These are phyloP conservation scores for Raphidocelis subcapitata DNA, from an alignment of 139 green algal genomes.

Conservation along the genomic window DNA sequence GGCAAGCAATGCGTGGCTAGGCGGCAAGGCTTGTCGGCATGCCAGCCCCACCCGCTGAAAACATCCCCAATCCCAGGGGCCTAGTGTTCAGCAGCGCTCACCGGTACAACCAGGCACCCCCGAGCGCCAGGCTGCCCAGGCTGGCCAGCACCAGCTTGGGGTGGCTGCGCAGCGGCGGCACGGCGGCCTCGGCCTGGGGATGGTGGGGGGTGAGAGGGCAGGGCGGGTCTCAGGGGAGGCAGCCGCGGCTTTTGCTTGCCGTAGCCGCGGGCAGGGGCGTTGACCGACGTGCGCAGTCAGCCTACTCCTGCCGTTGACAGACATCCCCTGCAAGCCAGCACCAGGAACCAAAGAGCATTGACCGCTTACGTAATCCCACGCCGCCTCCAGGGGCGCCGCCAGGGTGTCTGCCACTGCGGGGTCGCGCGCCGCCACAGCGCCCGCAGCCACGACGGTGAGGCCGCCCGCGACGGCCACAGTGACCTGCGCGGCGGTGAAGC, in stretches of 20 bases:
- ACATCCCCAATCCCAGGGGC: no score
- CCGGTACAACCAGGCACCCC: conserved; percentile 41
- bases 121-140: background rate
- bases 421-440: conserved; percentile 33
- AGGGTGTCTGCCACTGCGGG: conserved; percentile 38
- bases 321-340: no score
- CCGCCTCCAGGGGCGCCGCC: background rate
- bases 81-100: conserved; percentile 3
- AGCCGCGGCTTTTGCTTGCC: no score
- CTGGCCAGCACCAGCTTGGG: conserved; percentile 37
- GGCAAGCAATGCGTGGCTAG: no score
- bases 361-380: conserved; percentile 29
- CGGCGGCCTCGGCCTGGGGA: background rate
- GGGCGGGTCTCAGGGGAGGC: no score
- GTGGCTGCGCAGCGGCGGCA: conserved; percentile 39
- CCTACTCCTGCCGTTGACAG: no score
- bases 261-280: no score
- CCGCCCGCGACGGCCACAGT: conserved; percentile 28
- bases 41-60: background rate
- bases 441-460: conserved; percentile 22
- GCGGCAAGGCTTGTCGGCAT: no score
- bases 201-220: no score
- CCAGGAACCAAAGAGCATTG: no score
- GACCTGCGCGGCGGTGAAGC: conserved; percentile 44
- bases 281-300: no score